Percentiles rank a stretch among this genome's conserved stretches.
Conservation (phyloP, 495 filamentous ascomycete species). For the Podospora fimiseda region DNA sequence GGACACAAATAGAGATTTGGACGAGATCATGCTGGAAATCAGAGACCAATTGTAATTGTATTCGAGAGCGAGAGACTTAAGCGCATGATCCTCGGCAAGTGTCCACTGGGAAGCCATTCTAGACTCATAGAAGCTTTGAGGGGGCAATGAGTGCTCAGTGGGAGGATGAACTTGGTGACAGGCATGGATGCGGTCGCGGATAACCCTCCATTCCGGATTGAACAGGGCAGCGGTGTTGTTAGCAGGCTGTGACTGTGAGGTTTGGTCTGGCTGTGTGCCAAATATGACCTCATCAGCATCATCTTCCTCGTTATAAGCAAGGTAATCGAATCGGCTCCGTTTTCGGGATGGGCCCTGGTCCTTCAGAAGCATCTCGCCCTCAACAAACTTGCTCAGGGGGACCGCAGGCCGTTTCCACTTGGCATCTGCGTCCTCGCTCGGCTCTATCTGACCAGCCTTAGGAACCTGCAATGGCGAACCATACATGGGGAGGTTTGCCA, state of each 20-base stretch:
- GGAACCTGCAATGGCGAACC: conserved; percentile 56
- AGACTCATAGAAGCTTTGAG: conserved; percentile 79
- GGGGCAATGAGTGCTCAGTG: conserved; percentile 80
- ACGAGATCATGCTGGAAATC: conserved; percentile 69
- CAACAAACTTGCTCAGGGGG: conserved; percentile 79
- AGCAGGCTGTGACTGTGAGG: conserved; percentile 53
- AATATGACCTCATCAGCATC: conserved; percentile 44
- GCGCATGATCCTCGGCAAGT: conserved; percentile 77
- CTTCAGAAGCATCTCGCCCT: conserved; percentile 68
- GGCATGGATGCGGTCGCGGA: conserved; percentile 86
- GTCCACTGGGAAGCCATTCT: conserved; percentile 87
- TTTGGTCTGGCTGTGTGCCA: conserved; percentile 34
- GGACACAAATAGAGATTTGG: conserved; percentile 69
- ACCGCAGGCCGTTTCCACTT: conserved; percentile 68
- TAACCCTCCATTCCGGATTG: conserved; percentile 78
- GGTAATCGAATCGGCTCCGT: conserved; percentile 71
- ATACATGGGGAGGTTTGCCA: conserved; percentile 79
- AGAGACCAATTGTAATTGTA: conserved; percentile 97
- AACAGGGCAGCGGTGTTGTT: conserved; percentile 80
- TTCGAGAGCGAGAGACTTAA: conserved; percentile 77
- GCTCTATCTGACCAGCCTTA: conserved; percentile 46
- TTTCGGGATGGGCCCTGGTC: conserved; percentile 64
- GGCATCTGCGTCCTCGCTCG: conserved; percentile 58
- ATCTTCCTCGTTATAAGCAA: conserved; percentile 59
- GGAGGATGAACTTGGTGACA: conserved; percentile 91